Conservation (phyloP, 805 yeast species). For the Martiniozyma abietophila region DNA sequence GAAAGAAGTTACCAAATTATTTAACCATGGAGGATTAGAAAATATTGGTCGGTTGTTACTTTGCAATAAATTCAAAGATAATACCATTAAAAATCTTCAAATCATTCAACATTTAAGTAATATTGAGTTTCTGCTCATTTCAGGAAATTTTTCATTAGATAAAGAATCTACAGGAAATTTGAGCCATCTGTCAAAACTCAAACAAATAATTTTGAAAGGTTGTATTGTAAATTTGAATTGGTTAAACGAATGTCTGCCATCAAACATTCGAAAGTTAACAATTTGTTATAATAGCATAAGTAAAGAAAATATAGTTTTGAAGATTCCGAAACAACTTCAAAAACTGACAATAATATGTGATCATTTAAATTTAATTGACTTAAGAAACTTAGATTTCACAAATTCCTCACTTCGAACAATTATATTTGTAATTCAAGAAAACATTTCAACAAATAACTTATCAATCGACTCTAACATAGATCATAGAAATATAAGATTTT, state of each 20-base stretch:
- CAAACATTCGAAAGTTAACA: neutral
- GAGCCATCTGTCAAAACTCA: neutral
- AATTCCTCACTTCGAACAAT: no score
- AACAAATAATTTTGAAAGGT: neutral
- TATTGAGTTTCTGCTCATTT: neutral
- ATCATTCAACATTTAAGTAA: neutral
- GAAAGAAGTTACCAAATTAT: no score
- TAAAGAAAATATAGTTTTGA: neutral
- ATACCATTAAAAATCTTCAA: neutral
- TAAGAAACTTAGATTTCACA: no score
- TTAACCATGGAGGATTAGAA: no score
- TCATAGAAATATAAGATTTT: no score
- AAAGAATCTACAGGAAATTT: neutral
- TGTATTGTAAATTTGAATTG: neutral
- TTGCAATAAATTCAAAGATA: neutral
- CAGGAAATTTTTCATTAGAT: neutral
- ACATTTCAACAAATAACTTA: no score
- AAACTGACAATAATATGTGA: neutral
- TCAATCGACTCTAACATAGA: no score
- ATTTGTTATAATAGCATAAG: neutral
- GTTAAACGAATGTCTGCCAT: neutral
- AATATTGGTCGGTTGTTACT: neutral
- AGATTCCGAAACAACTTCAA: neutral
- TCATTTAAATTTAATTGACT: no score
- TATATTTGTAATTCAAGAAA: no score